phyloP scores from a whole-genome alignment of 371 early-diverging fungal genomes.

The Lichtheimia ramosa region DNA sequence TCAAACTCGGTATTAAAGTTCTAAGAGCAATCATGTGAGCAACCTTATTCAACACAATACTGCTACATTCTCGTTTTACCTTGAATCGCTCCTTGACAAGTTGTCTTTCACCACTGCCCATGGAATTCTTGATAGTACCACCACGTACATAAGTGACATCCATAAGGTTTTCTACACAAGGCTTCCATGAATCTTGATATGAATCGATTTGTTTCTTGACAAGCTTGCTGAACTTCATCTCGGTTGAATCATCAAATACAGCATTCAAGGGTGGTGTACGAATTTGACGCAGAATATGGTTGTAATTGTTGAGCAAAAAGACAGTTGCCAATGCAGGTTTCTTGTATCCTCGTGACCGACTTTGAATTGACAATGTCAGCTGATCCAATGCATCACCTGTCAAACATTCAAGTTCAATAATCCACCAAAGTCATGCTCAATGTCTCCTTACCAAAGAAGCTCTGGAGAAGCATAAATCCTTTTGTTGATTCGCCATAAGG shows the following conservation, averaged over 20 bases:
- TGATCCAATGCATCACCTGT: constrained; percentile 63
- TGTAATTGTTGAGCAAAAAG: constrained; percentile 83
- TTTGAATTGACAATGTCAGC: constrained; percentile 61
- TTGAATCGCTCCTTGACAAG: constrained; percentile 83
- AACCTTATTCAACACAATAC: too few relatives aligned
- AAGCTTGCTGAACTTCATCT: constrained; percentile 61
- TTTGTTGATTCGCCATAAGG: constrained; percentile 22
- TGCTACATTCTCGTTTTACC: constrained; percentile 15
- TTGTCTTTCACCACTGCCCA: constrained; percentile 70
- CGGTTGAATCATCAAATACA: constrained; percentile 54
- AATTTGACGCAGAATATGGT: constrained; percentile 70
- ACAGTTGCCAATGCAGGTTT: constrained; percentile 69
- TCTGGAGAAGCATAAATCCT: constrained; percentile 30
- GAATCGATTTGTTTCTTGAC: constrained; percentile 59
- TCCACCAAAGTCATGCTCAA: background rate
- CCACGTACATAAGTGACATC: constrained; percentile 74
- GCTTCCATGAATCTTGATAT: constrained; percentile 77
- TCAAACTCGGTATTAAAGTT: constrained; percentile 86
- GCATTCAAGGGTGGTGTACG: constrained; percentile 58
- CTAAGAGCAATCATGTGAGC: constrained; percentile 12
- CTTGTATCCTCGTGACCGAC: constrained; percentile 74
- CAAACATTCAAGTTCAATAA: constrained; percentile 10
- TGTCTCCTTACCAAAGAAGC: constrained; percentile 24
- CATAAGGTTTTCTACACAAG: constrained; percentile 70
- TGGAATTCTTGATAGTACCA: constrained; percentile 58